A percentile compares a stretch with the other conserved stretches of the same genome.
Evolutionary conservation across 139 green algal species (phyloP).

Genomic region (Closterium sp.): DNA sequence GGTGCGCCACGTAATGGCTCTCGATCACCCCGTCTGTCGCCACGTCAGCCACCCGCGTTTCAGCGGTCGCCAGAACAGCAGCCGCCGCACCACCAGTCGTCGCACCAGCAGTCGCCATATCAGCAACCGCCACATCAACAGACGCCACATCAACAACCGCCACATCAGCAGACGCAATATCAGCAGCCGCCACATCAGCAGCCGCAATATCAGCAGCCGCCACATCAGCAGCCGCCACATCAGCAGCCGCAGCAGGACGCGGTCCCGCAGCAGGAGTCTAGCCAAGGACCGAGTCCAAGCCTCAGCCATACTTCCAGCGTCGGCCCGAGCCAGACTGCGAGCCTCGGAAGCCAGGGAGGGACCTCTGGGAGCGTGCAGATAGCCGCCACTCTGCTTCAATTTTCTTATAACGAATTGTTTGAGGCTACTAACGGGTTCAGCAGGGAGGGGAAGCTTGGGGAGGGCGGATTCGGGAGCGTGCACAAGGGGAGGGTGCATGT

Average conservation of each 20-base stretch:
- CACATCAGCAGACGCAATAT: background rate
- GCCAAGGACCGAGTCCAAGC: background rate
- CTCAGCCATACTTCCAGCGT: background rate
- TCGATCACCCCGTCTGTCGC: background rate
- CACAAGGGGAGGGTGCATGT: background rate
- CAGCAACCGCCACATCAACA: background rate
- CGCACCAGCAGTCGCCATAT: background rate
- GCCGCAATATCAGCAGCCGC: background rate
- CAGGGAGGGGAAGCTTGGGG: conserved; percentile 1
- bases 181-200: background rate
- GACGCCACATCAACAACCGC: background rate
- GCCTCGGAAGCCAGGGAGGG: background rate
- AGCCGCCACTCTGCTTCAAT: background rate
- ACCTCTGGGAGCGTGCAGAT: background rate
- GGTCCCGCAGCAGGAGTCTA: background rate
- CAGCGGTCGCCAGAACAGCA: background rate
- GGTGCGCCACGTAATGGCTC: background rate
- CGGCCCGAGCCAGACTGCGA: background rate
- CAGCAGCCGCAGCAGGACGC: background rate
- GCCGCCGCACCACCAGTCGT: background rate
- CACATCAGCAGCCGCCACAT: no score
- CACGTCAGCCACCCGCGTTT: background rate
- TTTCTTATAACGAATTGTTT: background rate
- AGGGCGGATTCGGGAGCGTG: background rate
- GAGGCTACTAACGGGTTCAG: background rate